These are phyloP conservation scores for Malus sylvestris DNA, from an alignment of 306 rosid genomes.

Conservation along the genomic window DNA sequence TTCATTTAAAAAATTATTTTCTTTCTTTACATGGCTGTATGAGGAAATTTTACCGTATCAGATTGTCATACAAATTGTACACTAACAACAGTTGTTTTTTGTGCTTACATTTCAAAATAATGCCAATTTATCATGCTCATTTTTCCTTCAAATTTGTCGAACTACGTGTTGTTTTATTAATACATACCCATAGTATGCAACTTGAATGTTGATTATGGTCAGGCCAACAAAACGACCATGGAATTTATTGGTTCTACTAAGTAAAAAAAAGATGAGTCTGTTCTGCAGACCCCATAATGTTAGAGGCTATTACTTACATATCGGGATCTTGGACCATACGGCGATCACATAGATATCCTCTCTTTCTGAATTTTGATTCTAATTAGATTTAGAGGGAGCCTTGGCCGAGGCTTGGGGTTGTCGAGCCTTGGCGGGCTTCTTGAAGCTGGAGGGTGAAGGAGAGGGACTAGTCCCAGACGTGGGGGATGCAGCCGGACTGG, in stretches of 20 bases:
- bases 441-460: not conserved
- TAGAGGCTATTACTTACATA: not conserved
- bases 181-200: not conserved
- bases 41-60: constrained; percentile 4
- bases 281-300: not conserved
- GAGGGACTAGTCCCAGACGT: too few relatives aligned
- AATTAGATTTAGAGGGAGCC: not conserved
- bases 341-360: not conserved
- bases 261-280: not conserved
- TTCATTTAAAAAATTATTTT: not conserved
- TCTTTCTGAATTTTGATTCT: not conserved
- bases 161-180: not conserved
- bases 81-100: not conserved
- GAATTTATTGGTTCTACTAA: not conserved
- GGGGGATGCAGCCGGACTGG: too few relatives aligned
- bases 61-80: not conserved
- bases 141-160: not conserved
- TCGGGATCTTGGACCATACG: not conserved
- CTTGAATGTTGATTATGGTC: not conserved
- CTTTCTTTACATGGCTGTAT: not conserved
- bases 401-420: not conserved
- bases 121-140: not conserved
- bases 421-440: not conserved
- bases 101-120: not conserved
- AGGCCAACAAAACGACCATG: not conserved